Evolutionary conservation across 495 filamentous ascomycete genomes (phyloP), one percentile per base, ranked within the genome.

Genomic region (Opeltia flavorubescens): DNA sequence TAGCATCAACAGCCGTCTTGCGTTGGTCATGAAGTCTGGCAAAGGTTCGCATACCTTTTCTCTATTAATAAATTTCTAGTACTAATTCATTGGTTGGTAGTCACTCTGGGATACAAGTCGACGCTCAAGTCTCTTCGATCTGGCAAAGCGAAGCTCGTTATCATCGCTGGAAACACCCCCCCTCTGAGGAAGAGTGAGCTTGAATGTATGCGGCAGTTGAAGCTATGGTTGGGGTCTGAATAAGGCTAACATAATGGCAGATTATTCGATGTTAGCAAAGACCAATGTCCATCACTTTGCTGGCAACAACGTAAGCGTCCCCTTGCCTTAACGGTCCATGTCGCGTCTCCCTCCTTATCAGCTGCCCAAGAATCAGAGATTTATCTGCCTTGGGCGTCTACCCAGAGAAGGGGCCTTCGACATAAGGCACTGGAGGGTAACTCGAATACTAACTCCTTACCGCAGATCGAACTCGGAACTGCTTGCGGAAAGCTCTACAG

Each of bases 21-120:
- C 84, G 61, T 79, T 95, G 67, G 89, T 95, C 50, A 91, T 95
- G 83, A 95, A 94, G 78, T 84, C 80, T 50, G 89, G 88, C 58
- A 94, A 94, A 72, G 81, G 76, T 83, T 66, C 46, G 71, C 41
- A 5, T 36, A 50, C 35, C 15, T 30, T 13, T 33, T 23, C 2
- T 25, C 4, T 18, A 47, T 25, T 15, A 4, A 0, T 3, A 7
- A 4, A 1, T 9, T 15, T 12, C 13, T 9, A 29, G 35, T 15
- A 27, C 46, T 43, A 12, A 49, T 25, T 17, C 4, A 49, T 20
- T 44, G 31, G 50, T 11, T 44, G 43, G 49, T 52, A 77, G 83
- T 89, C 63, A 85, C 80, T 51, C 74, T 94, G 53, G 91, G 91
- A 56, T 91, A 93, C 78, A 89, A 93, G 70, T 89, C 84, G 50